Base-by-base conservation (phyloP, 2,329 filamentous ascomycete genomes). In the Aureobasidium sp. region DNA sequence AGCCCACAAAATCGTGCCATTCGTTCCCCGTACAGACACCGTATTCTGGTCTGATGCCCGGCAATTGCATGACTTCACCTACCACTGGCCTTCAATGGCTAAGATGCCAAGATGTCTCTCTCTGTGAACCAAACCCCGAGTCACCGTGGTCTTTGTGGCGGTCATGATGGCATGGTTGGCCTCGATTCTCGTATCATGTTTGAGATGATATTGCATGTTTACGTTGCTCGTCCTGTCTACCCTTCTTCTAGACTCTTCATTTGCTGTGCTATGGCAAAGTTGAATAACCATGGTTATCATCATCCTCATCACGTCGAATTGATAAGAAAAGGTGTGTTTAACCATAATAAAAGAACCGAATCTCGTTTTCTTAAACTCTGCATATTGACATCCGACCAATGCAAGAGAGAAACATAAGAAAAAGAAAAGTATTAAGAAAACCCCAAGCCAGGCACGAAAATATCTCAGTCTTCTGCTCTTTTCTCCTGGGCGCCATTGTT, bases 181-280 rank as follows among this genome's bases (percentile, higher is more conserved):
- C 50, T 54, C 45, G 32, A 42, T 54, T 54, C 37, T 54, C 27
- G 50, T 54, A 54, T 15, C 21, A 42, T 54, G 50, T 54, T 54
- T 54, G 36, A 32, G 37, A 32, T 42, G 37, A 54, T 41, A 32
- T 54, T 32, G 27, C 36, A 32, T 42, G 50, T 9, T 41, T 15
- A 1, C 29, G 13, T 54, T 44, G 2, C 10, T 6, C 41, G 41
- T 44, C 10, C 5, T 27, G 13, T 44, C 10, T 10, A 37, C 13
- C 10, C 21, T 21, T 21, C 21, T 21, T 1, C 21, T 21, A 21
- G 21, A 21, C 21, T 21, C 21, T 21, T 21, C 21, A 21, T 21
- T 21, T 21, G 21, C 21, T 21, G 21, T 21, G 21, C 21, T 21
- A 21, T 21, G 21, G 21, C 21, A 21, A 21, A 21, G 1, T 21